These are phyloP conservation scores for Saccharomyces pastorianus DNA, from an alignment of 1,139 yeast species.

Conservation along the genomic window DNA sequence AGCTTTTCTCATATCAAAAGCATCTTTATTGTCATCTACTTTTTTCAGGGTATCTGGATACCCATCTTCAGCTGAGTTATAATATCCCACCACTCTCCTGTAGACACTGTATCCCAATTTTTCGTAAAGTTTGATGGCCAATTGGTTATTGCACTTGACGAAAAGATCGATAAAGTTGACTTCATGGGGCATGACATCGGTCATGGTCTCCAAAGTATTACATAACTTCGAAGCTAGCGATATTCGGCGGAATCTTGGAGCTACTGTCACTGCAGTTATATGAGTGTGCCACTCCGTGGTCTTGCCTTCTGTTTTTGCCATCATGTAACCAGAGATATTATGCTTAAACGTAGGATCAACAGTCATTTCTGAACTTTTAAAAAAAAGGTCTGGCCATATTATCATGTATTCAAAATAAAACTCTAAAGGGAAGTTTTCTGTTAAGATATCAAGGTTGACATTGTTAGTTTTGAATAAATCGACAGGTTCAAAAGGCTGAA, in stretches of 20 bases:
- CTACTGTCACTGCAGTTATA: constrained; percentile 91
- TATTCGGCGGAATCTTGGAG: constrained; percentile 70
- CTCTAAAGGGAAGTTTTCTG: constrained; percentile 80
- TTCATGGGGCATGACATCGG: constrained; percentile 61
- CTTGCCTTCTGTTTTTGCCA: constrained; percentile 93
- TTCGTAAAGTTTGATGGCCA: constrained; percentile 78
- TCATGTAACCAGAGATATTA: constrained; percentile 65
- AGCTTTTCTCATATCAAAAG: constrained; percentile 73
- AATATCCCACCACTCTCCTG: constrained; percentile 86
- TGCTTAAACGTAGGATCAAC: constrained; percentile 17
- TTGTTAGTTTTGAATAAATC: constrained; percentile 68
- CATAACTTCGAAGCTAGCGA: constrained; percentile 77
- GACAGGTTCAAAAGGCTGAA: constrained; percentile 70
- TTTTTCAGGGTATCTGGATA: constrained; percentile 38
- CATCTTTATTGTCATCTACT: constrained; percentile 65
- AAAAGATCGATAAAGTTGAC: constrained; percentile 84
- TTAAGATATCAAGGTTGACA: constrained; percentile 76
- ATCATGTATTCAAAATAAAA: constrained; percentile 79
- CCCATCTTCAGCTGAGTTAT: constrained; percentile 37
- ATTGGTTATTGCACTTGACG: constrained; percentile 73
- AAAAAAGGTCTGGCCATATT: constrained; percentile 84
- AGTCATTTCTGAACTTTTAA: constrained; percentile 51
- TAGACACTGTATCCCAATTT: constrained; percentile 78
- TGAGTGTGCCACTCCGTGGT: constrained; percentile 91
- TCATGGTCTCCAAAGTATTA: constrained; percentile 59